A percentile compares a stretch with the other conserved stretches of the same genome.
Evolutionary conservation across 2,329 filamentous ascomycete species (phyloP).

Genomic region (Aspergillus spinulosporus): DNA sequence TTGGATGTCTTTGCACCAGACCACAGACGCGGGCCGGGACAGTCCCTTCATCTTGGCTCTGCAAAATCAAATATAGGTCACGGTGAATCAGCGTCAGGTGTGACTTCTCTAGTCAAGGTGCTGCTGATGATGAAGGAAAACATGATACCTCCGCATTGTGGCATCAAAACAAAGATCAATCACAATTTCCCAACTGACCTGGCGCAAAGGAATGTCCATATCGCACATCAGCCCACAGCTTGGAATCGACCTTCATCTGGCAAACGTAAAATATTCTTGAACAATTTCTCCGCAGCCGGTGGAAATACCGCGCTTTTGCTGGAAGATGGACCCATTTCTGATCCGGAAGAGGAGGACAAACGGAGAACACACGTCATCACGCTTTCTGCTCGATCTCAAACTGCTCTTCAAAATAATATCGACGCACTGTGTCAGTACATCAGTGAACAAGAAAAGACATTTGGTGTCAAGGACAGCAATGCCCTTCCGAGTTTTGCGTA

Average conservation of each 20-base stretch:
- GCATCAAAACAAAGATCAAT: slow-evolving; percentile 48
- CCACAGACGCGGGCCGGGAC: slow-evolving; percentile 35
- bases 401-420: slow-evolving; percentile 55
- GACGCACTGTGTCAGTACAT: slow-evolving; percentile 57
- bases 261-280: slow-evolving; percentile 52
- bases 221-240: slow-evolving; percentile 48
- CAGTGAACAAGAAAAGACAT: slow-evolving; percentile 15
- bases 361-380: slow-evolving; percentile 60
- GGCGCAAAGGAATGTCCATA: slow-evolving; percentile 43
- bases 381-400: slow-evolving; percentile 52
- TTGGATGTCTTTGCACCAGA: slow-evolving; percentile 63
- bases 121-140: slow-evolving; percentile 42
- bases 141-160: slow-evolving; percentile 35
- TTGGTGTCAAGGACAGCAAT: slow-evolving; percentile 48
- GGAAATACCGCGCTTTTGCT: slow-evolving; percentile 69
- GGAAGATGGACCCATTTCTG: slow-evolving; percentile 57
- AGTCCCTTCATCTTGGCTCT: slow-evolving; percentile 61
- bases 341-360: slow-evolving; percentile 46
- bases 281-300: slow-evolving; percentile 71
- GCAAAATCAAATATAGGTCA: slow-evolving; percentile 67
- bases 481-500: slow-evolving; percentile 57
- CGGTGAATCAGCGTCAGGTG: slow-evolving; percentile 62
- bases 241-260: slow-evolving; percentile 36
- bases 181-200: slow-evolving; percentile 48
- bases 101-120: slow-evolving; percentile 39